Percentiles rank a stretch among this genome's conserved stretches.
Conservation (phyloP, 2,329 filamentous ascomycete genomes). For the Pseudocercospora vitis region DNA sequence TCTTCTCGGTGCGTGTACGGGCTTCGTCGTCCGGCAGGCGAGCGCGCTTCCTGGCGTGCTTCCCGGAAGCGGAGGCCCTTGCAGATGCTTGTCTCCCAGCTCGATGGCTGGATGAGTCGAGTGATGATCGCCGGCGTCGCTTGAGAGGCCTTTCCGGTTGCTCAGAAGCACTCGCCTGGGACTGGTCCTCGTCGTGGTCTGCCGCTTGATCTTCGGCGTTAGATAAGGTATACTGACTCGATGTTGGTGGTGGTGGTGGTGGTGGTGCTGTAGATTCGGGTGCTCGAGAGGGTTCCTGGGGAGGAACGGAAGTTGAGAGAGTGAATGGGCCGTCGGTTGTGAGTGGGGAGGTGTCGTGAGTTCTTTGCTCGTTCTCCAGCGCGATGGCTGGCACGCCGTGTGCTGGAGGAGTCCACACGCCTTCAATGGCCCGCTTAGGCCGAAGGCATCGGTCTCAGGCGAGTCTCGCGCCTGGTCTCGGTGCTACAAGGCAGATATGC, state of each 20-base stretch:
- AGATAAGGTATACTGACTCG: conserved; percentile 22
- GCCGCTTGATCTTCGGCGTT: conserved; percentile 20
- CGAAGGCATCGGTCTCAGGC: conserved; percentile 24
- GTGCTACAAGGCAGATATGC: neutral
- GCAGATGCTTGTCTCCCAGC: conserved; percentile 18
- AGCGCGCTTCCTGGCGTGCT: conserved; percentile 45
- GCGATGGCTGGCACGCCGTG: conserved; percentile 29
- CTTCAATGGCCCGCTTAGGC: conserved; percentile 25
- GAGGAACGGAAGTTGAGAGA: conserved; percentile 24
- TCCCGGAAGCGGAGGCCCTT: conserved; percentile 28
- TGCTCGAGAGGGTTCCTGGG: conserved; percentile 31
- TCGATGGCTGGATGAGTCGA: conserved; percentile 26
- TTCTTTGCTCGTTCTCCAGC: conserved; percentile 34
- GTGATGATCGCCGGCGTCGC: conserved; percentile 33
- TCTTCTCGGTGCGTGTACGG: conserved; percentile 42
- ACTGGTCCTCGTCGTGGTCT: conserved; percentile 13
- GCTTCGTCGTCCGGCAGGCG: conserved; percentile 38
- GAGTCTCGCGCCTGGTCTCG: neutral
- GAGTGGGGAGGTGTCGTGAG: conserved; percentile 31
- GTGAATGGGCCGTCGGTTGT: conserved; percentile 36
- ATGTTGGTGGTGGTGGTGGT: conserved; percentile 22
- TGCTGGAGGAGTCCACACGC: conserved; percentile 21
- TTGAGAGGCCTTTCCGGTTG: conserved; percentile 33
- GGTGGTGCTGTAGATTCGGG: conserved; percentile 36
- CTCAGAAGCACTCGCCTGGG: conserved; percentile 26